Conservation (phyloP, 2,329 filamentous ascomycete genomes). For the Pezicula radicicola region DNA sequence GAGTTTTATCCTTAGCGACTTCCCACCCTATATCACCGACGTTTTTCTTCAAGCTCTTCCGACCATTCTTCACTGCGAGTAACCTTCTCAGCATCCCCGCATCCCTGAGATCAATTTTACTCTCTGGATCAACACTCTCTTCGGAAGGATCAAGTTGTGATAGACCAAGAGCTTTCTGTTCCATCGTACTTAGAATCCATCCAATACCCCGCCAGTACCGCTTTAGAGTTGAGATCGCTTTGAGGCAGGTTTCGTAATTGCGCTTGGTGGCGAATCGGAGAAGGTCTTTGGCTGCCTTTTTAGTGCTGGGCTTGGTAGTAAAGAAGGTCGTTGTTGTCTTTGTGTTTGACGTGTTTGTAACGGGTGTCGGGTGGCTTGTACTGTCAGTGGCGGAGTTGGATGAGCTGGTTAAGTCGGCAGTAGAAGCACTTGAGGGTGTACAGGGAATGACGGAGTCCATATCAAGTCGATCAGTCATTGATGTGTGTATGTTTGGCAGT, state of each 20-base stretch:
- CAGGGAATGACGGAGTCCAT: background rate
- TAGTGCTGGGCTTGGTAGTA: background rate
- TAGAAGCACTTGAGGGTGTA: background rate
- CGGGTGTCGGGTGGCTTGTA: too few relatives aligned
- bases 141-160: background rate
- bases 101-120: slow-evolving; percentile 1
- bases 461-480: background rate
- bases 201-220: slow-evolving; percentile 3
- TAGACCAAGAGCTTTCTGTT: slow-evolving; percentile 1
- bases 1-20: background rate
- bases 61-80: background rate
- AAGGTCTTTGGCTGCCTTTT: background rate
- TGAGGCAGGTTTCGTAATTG: slow-evolving; percentile 2
- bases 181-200: slow-evolving; percentile 4
- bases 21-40: background rate
- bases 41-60: background rate
- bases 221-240: background rate
- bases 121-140: slow-evolving; percentile 3
- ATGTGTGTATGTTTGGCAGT: background rate
- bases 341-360: too few relatives aligned
- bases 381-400: too few relatives aligned
- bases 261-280: background rate
- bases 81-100: background rate
- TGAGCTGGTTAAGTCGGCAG: background rate
- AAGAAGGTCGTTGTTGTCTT: too few relatives aligned